These are phyloP conservation scores for Polygonum aviculare DNA, from an alignment of 148 eudicot species.

Conservation along the genomic window DNA sequence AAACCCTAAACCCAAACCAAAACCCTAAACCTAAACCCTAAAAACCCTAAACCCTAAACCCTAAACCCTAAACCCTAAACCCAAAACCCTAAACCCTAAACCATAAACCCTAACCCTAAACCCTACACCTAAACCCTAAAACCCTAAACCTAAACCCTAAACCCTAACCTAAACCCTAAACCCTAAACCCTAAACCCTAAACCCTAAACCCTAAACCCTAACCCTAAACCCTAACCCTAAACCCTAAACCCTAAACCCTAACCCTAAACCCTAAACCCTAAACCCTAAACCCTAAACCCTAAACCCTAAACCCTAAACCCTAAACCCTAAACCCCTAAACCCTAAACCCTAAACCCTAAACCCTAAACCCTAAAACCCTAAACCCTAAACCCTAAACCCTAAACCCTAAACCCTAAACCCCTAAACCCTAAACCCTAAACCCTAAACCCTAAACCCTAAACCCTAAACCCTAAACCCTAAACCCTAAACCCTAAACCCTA, in stretches of 20 bases:
- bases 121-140: neutral
- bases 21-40: neutral
- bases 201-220: conserved; percentile 19
- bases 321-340: too few species aligned
- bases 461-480: neutral
- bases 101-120: neutral
- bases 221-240: neutral
- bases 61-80: conserved; percentile 10
- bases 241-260: conserved; percentile 10
- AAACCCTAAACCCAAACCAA: too few species aligned
- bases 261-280: conserved; percentile 7
- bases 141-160: conserved; percentile 11
- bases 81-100: neutral
- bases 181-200: conserved; percentile 16
- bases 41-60: conserved; percentile 13
- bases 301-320: too few species aligned
- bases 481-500: too few species aligned
- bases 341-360: too few species aligned
- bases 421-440: conserved; percentile 24
- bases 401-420: conserved; percentile 14
- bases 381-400: too few species aligned
- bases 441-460: conserved; percentile 28
- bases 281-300: too few species aligned
- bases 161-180: conserved; percentile 5
- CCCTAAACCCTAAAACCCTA: too few species aligned